Evolutionary conservation across 306 rosid genomes (phyloP), one percentile per base, ranked within the genome.

Genomic region (Acmispon strigosus): DNA sequence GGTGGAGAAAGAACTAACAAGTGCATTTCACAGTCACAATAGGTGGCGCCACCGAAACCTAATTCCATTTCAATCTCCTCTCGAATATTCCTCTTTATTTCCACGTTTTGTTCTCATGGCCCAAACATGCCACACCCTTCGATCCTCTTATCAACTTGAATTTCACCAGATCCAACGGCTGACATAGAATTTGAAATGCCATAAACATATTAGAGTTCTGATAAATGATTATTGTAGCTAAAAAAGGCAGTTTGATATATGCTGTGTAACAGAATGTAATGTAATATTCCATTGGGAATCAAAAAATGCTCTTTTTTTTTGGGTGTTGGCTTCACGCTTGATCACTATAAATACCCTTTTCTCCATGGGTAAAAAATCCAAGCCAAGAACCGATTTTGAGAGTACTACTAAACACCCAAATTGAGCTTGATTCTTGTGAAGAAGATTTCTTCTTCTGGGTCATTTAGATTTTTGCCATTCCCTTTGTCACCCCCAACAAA

Each of bases 31-130:
- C 15, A 15, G 24, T 79, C 76, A 55, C 14, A 5, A 17, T 8
- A 16, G 34, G 34, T 44, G 44, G 29, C 64, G 49, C 27, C 36
- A 29, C 37, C 8, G 34, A 27, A 17, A 36, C 62, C 53, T 45
- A 42, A 15, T 22, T 42, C 68, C 43, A 72, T 58, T 74, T 53
- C 58, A 78, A 73, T 63, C 45, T 80, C 32, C 59, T 43, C 52
- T 45, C 59, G 90, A 77, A 85, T 85, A 87, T 81, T 83, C 89
- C 27, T 44, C 16, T 39, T 47, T 85, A 83, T 83, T 80, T 84
- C 87, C 84, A 79, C 83, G 42, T 61, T 10, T 24, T 56, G 8
- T 5, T 59, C 34, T 22, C 16, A 1, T 4, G 2, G 34, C 4
- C 13, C 17, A 14, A 27, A 27, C 34, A 2, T 27, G 3, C 34